Conservation (phyloP, 75 land plant species). For the Azolla pinnata region DNA sequence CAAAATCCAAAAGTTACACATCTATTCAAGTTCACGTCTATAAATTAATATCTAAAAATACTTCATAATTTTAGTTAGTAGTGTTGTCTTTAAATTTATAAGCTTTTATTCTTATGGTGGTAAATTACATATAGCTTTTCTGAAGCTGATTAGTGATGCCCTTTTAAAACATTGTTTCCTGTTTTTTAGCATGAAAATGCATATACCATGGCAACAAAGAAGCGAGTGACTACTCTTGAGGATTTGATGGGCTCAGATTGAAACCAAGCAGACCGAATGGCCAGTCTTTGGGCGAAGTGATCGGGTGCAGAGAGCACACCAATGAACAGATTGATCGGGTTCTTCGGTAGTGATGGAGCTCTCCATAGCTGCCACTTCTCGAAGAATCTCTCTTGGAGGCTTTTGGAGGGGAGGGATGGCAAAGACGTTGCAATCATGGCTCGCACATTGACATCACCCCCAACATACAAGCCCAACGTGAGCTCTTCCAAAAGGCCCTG, state of each 20-base stretch:
- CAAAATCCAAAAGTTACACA: too few species aligned
- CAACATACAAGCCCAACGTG: slow-evolving; percentile 18
- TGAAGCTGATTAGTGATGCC: too few species aligned
- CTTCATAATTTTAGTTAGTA: too few species aligned
- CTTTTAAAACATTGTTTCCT: neutral
- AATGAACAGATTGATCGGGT: slow-evolving; percentile 20
- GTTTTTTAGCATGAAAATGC: neutral
- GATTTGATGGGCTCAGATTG: slow-evolving; percentile 21
- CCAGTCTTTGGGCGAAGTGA: slow-evolving; percentile 34
- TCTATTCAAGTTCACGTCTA: too few species aligned
- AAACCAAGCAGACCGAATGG: slow-evolving; percentile 32
- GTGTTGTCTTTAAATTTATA: too few species aligned
- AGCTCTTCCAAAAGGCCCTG: slow-evolving; percentile 28
- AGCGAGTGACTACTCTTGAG: slow-evolving; percentile 28
- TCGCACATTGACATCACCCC: slow-evolving; percentile 23
- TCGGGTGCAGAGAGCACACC: slow-evolving; percentile 28
- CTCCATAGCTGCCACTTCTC: slow-evolving; percentile 15
- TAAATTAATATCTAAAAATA: too few species aligned
- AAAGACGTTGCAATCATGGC: slow-evolving; percentile 21
- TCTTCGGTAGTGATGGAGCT: slow-evolving; percentile 18
- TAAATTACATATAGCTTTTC: too few species aligned
- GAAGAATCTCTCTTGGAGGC: slow-evolving; percentile 11
- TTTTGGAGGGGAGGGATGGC: slow-evolving; percentile 19
- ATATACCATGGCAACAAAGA: slow-evolving; percentile 36
- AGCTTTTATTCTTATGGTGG: too few species aligned